A percentile compares a stretch with the other conserved stretches of the same genome.
phyloP scores from a whole-genome alignment of 2,329 filamentous ascomycete genomes.

The Mycogone perniciosa region DNA sequence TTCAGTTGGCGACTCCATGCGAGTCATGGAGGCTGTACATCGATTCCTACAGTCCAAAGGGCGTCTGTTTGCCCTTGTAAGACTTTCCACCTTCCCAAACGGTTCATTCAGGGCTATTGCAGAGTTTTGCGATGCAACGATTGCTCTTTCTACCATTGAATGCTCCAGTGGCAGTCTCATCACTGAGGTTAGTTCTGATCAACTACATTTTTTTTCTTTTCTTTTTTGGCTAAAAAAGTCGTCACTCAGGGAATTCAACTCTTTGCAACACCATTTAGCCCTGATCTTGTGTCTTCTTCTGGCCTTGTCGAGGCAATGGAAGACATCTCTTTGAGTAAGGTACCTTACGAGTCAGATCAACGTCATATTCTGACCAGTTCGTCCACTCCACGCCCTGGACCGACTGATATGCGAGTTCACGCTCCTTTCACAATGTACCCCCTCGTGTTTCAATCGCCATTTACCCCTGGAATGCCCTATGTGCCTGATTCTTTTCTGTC shows the following conservation, averaged over 20 bases:
- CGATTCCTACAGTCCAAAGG: conserved; percentile 41
- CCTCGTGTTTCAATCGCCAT: conserved; percentile 26
- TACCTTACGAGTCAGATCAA: conserved; percentile 6
- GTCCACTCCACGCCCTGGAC: conserved; percentile 4
- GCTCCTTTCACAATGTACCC: conserved; percentile 27
- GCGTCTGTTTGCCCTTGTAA: conserved; percentile 46
- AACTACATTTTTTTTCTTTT: background rate
- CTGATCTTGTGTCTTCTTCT: conserved; percentile 2
- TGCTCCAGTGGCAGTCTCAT: conserved; percentile 25
- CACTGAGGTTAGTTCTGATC: conserved; percentile 20
- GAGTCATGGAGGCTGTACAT: conserved; percentile 28
- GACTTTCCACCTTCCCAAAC: conserved; percentile 33
- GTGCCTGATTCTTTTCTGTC: conserved; percentile 22
- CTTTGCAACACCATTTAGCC: conserved; percentile 15
- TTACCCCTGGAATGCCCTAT: conserved; percentile 23
- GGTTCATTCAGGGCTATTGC: conserved; percentile 42
- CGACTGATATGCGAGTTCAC: conserved; percentile 17
- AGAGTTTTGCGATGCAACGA: conserved; percentile 46
- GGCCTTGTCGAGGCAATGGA: conserved; percentile 16
- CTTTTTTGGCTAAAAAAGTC: background rate
- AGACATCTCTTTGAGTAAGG: conserved; percentile 16
- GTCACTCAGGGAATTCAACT: conserved; percentile 20
- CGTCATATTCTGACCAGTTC: conserved; percentile 8
- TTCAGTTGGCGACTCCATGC: conserved; percentile 21
- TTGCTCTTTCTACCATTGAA: conserved; percentile 35